Percentiles rank a stretch among this genome's conserved stretches.
Conservation (phyloP, 2,329 filamentous ascomycete genomes). For the Xylariales sp. region DNA sequence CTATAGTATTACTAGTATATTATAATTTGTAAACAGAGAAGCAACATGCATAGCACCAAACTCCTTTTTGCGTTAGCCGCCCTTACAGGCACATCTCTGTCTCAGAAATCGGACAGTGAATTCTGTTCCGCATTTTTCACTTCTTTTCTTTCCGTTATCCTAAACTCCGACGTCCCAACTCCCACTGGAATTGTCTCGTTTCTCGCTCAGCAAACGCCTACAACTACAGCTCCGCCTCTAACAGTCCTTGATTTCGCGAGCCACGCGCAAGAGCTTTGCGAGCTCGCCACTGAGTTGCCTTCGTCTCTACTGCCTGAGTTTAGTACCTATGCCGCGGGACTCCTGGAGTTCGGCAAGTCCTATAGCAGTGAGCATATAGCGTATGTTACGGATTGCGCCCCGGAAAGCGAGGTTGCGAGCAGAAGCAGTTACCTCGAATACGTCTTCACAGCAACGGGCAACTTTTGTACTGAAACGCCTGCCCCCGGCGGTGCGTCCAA, state of each 20-base stretch:
- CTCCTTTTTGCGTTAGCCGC: slow-evolving; percentile 9
- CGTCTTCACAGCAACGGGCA: slow-evolving; percentile 26
- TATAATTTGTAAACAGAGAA: background rate
- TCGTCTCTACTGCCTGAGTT: slow-evolving; percentile 27
- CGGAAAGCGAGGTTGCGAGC: slow-evolving; percentile 16
- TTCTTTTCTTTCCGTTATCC: slow-evolving; percentile 18
- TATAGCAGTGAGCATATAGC: slow-evolving; percentile 20
- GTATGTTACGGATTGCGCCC: slow-evolving; percentile 25
- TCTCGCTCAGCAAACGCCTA: background rate
- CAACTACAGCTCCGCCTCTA: slow-evolving; percentile 3
- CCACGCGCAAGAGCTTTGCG: slow-evolving; percentile 25
- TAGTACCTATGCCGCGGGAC: slow-evolving; percentile 4
- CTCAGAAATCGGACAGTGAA: slow-evolving; percentile 30
- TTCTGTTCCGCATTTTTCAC: slow-evolving; percentile 27
- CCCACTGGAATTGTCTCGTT: slow-evolving; percentile 16
- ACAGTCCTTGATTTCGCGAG: slow-evolving; percentile 10
- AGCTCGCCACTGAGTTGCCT: slow-evolving; percentile 23
- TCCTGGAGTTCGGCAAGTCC: slow-evolving; percentile 12
- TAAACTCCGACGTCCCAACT: slow-evolving; percentile 4
- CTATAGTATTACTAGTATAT: slow-evolving; percentile 1
- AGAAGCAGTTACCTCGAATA: slow-evolving; percentile 20
- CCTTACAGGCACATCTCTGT: slow-evolving; percentile 20
- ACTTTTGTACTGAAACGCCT: slow-evolving; percentile 20
- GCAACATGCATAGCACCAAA: slow-evolving; percentile 29
- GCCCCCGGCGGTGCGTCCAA: slow-evolving; percentile 17